Base-by-base conservation (phyloP, 179 eudicot genomes). In the Amaranthus tricolor region DNA sequence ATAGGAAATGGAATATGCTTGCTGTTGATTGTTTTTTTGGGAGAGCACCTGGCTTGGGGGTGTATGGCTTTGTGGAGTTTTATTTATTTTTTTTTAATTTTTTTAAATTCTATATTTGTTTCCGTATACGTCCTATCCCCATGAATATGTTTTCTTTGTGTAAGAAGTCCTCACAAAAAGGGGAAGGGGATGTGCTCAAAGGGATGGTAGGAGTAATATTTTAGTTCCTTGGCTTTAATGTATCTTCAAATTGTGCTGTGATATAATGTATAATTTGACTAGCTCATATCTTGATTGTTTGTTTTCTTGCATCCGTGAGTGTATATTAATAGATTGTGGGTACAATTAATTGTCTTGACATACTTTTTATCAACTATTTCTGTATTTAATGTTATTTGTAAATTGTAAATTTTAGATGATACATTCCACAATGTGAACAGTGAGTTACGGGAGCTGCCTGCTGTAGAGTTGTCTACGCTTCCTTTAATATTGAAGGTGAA, bases 381-480 rank as follows among this genome's bases (percentile, higher is more conserved):
- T 63, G 48, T 16, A 12, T 64, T 19, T 10, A 24, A 52, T 48
- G 20, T n/a, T 44, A 52, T 72, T 16, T 52, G 43, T 53, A 0
- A 0, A 4, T 16, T 63, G 64, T 77, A 54, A 74, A 68, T 21
- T 83, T 84, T 94, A 91, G 99, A 83, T 79, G 99, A 91, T 78
- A 81, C 88, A 61, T 91, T 84, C 76, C 90, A 85, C 75, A 85
- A 81, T 82, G 79, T 84, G 82, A 89, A 81, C 82, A 87, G 85
- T 86, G 98, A 89, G 77, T 62, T 95, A 71, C 84, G 89, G 85
- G 98, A 96, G 85, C 86, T 96, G 77, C 99, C 99, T 80, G 85
- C 91, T 6, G 92, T 96, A 80, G 96, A 96, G 85, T 83, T 96
- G 7, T 89, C 98, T 53, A 86, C 96, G 40, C 90, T 95, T 20